These are phyloP conservation scores for Chlorella variabilis DNA, from an alignment of 163 green algal genomes.

Conservation along the genomic window DNA sequence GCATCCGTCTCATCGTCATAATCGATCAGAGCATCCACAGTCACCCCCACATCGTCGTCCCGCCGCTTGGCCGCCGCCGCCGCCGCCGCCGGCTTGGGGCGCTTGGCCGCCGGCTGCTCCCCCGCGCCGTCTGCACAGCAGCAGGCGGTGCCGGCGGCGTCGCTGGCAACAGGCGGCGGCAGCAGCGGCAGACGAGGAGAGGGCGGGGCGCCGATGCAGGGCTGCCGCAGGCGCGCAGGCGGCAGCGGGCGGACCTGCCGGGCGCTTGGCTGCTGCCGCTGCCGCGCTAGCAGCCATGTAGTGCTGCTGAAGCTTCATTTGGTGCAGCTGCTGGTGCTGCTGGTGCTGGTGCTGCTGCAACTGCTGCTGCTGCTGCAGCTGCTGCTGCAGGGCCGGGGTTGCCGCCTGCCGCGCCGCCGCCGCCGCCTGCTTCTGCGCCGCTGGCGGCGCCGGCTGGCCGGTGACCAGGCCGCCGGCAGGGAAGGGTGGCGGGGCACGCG, in stretches of 20 bases:
- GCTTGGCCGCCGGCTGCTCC: constrained; percentile 7
- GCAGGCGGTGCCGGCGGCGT: neutral
- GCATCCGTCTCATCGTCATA: constrained; percentile 26
- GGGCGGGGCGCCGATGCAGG: neutral
- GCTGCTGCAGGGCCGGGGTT: neutral
- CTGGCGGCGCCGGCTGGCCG: neutral
- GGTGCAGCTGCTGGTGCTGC: neutral
- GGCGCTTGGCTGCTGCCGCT: constrained; percentile 9
- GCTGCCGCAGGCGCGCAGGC: neutral
- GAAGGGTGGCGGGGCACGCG: neutral
- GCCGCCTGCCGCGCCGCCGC: too few relatives aligned
- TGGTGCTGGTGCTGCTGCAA: neutral
- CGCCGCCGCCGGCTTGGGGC: neutral
- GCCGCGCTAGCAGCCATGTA: neutral
- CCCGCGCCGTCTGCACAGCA: neutral
- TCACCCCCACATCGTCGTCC: neutral
- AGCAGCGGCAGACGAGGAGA: neutral
- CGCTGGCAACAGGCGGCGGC: too few relatives aligned
- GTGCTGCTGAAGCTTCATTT: neutral
- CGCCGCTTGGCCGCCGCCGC: neutral
- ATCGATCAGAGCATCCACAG: constrained; percentile 13
- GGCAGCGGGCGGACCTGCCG: neutral
- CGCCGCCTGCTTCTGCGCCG: neutral
- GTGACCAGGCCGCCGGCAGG: neutral
- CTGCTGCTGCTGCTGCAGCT: neutral